Evolutionary conservation across 2,329 filamentous ascomycete genomes (phyloP), one percentile per base, ranked within the genome.

Genomic region (Hypoxylon sp.): DNA sequence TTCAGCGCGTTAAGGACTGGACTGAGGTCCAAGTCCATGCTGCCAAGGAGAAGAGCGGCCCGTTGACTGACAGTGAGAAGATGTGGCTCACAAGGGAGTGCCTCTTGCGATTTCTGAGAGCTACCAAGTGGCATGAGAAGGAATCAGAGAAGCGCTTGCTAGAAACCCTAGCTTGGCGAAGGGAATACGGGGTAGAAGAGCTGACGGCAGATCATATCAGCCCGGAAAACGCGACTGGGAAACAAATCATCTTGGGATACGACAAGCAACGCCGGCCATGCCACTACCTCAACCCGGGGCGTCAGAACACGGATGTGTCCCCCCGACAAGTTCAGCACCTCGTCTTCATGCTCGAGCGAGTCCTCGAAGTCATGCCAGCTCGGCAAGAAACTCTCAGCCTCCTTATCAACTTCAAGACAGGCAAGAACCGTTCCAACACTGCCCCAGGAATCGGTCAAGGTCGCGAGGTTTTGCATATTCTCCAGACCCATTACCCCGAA

Each of bases 401-500:
- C 53, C 80, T 98, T 66, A 93, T 98, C 75, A 94, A 97, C 78
- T 98, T 97, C 81, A 91, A 92, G 75, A 83, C 88, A 58, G 88
- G 87, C 65, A 90, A 89, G 73, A 85, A 82, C 57, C 86, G 91
- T 52, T 85, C 88, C 68, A 91, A 92, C 70, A 88, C 85, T 13
- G 80, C 82, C 23, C 92, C 94, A 7, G 86, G 86, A 8, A 79
- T 97, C 55, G 83, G 83, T 24, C 88, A 90, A 71, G 91, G 90
- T 4, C 87, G 90, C 67, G 88, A 96, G 78, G 90, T 93, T n/a
- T 78, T 99, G 67, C 83, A 88, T 73, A 96, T 99, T 66, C 81
- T 99, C 60, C 95, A 99, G 78, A 93, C 89, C 65, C 93, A 99
- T 77, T 98, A 98, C 73, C 95, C 95, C 0, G 95, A 99, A 79